A percentile compares a stretch with the other conserved stretches of the same genome.
Evolutionary conservation across 2,329 filamentous ascomycete species (phyloP).

Genomic region (Neofusicoccum cordaticola): DNA sequence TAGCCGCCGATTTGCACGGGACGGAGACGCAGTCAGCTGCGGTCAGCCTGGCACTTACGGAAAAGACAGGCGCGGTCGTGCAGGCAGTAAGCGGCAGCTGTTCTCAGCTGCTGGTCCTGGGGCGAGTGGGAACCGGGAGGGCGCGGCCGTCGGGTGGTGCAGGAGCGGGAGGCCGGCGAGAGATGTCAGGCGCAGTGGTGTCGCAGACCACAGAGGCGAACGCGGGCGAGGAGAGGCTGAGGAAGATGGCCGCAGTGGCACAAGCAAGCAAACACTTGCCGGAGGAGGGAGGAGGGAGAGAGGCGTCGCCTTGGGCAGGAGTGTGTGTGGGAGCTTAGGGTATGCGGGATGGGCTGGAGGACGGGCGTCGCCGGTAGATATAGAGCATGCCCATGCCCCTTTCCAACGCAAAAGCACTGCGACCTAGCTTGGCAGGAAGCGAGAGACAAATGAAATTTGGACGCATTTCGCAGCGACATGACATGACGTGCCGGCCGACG

Average conservation of each 20-base stretch:
- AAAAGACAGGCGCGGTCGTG: conserved; percentile 9
- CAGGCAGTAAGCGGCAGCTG: not conserved
- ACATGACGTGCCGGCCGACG: conserved; percentile 41
- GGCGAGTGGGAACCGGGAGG: not conserved
- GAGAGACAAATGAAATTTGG: conserved; percentile 40
- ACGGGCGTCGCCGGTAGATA: conserved; percentile 25
- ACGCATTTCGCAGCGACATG: conserved; percentile 32
- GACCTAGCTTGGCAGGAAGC: conserved; percentile 32
- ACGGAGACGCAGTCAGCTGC: conserved; percentile 16
- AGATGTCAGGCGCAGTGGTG: conserved; percentile 3
- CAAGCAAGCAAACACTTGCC: conserved; percentile 10
- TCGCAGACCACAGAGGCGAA: conserved; percentile 13
- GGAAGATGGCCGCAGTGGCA: not conserved
- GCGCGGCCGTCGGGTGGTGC: not conserved
- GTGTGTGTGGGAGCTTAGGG: not conserved
- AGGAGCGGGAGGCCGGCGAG: not conserved
- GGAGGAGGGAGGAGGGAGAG: conserved; percentile 3
- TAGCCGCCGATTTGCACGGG: conserved; percentile 13
- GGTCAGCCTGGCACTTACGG: conserved; percentile 20
- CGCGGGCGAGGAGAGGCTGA: not conserved
- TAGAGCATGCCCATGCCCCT: conserved; percentile 17
- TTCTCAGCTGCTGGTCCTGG: not conserved
- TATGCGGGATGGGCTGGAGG: conserved; percentile 22
- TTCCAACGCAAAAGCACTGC: conserved; percentile 26
- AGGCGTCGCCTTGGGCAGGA: conserved; percentile 3